Conservation (phyloP, 2,329 filamentous ascomycete genomes). For the Orbilia quercus region DNA sequence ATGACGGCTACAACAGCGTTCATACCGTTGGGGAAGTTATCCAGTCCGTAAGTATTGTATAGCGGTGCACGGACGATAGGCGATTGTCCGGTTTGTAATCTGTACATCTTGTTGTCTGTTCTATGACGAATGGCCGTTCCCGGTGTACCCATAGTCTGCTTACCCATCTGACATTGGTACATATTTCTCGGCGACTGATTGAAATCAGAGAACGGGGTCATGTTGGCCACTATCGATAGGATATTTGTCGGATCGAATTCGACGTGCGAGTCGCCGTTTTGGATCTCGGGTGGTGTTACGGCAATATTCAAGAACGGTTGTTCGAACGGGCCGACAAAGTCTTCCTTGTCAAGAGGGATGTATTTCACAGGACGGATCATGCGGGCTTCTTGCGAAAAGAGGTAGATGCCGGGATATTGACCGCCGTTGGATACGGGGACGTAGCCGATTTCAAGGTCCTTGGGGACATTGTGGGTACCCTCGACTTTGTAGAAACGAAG, state of each 20-base stretch:
- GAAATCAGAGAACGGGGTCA: slow-evolving; percentile 98
- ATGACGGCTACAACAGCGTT: slow-evolving; percentile 98
- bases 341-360: slow-evolving; percentile 82
- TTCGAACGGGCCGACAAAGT: slow-evolving; percentile 91
- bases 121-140: slow-evolving; percentile 84
- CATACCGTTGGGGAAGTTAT: slow-evolving; percentile 97
- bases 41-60: slow-evolving; percentile 94
- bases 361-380: slow-evolving; percentile 96
- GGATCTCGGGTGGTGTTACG: slow-evolving; percentile 85
- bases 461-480: slow-evolving; percentile 80
- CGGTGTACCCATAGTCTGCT: slow-evolving; percentile 98
- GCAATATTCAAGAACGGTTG: slow-evolving; percentile 99
- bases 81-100: slow-evolving; percentile 93
- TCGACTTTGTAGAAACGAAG: slow-evolving; percentile 96
- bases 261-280: slow-evolving; percentile 89
- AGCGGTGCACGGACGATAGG: slow-evolving; percentile 90
- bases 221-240: slow-evolving; percentile 95
- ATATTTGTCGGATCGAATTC: slow-evolving; percentile 96
- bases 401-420: slow-evolving; percentile 96
- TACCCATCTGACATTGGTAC: slow-evolving; percentile 99
- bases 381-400: slow-evolving; percentile 84
- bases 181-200: slow-evolving; percentile 99
- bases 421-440: slow-evolving; percentile 87
- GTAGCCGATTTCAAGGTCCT: slow-evolving; percentile 89
- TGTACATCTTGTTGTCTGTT: slow-evolving; percentile 97